phyloP scores from a whole-genome alignment of 1,284 basidiomycete genomes.

The Ceratobasidium sp. region DNA sequence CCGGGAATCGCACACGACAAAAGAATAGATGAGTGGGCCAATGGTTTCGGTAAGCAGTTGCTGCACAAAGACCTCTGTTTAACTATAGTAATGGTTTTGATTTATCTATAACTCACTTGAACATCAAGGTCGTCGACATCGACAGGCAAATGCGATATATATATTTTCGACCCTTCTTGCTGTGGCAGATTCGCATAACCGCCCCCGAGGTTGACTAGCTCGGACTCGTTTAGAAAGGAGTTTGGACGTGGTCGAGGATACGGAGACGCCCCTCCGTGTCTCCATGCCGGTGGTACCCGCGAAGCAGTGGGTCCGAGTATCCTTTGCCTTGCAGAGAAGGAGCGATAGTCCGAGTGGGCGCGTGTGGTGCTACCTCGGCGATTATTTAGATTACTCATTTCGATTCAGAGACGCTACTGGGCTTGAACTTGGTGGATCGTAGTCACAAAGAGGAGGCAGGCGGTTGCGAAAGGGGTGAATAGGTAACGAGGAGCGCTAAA shows the following conservation, averaged over 20 bases:
- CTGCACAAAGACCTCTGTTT: not conserved
- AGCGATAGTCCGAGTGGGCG: conserved; percentile 32
- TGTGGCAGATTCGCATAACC: conserved; percentile 39
- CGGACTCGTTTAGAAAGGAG: conserved; percentile 9
- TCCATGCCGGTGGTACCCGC: conserved; percentile 40
- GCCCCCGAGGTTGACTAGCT: conserved; percentile 33
- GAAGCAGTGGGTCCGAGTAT: conserved; percentile 26
- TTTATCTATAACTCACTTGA: conserved; percentile 7
- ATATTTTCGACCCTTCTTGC: conserved; percentile 44
- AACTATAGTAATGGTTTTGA: not conserved
- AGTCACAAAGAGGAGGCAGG: not conserved
- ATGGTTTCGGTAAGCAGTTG: conserved; percentile 42
- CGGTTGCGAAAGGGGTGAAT: not conserved
- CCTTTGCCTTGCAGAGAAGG: conserved; percentile 13
- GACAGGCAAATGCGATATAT: conserved; percentile 36
- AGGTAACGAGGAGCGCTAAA: conserved; percentile 15
- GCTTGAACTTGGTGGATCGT: not conserved
- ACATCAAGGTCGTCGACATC: conserved; percentile 36
- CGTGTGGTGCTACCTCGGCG: conserved; percentile 27
- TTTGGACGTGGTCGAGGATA: conserved; percentile 20
- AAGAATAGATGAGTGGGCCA: conserved; percentile 37
- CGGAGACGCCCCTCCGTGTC: conserved; percentile 3
- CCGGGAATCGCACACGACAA: conserved; percentile 29
- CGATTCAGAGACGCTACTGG: not conserved
- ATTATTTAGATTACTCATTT: conserved; percentile 26